A percentile compares a stretch with the other conserved stretches of the same genome.
These are phyloP conservation scores for Phytophthora litchii DNA, from an alignment of 352 stramenopile species.

Conservation along the genomic window DNA sequence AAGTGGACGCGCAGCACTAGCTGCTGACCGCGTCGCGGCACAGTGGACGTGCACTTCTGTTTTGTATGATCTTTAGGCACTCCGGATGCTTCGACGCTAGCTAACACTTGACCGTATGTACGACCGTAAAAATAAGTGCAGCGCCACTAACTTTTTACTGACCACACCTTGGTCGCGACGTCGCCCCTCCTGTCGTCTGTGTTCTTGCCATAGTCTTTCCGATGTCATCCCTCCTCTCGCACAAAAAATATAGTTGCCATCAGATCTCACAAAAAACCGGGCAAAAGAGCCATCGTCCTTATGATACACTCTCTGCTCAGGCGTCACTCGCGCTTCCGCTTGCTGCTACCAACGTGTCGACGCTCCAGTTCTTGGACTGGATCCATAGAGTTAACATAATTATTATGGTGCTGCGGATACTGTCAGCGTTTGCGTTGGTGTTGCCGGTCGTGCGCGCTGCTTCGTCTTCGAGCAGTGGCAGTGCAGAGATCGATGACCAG, in stretches of 20 bases:
- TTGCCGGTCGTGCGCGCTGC: constrained; percentile 2
- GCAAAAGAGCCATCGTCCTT: constrained; percentile 16
- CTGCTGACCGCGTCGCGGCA: constrained; percentile 16
- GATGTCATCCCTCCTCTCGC: constrained; percentile 5
- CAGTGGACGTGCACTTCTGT: constrained; percentile 21
- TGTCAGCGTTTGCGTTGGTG: constrained; percentile 12
- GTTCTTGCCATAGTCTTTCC: background rate
- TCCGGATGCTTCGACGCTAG: background rate
- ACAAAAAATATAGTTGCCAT: constrained; percentile 12
- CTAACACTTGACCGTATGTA: constrained; percentile 19
- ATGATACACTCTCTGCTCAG: constrained; percentile 19
- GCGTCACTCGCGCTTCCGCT: constrained; percentile 19
- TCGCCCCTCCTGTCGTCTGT: no score
- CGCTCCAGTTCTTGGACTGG: background rate
- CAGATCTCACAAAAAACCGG: constrained; percentile 8
- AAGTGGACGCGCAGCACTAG: constrained; percentile 10
- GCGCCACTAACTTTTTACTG: constrained; percentile 14
- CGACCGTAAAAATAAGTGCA: constrained; percentile 15
- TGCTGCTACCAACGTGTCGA: constrained; percentile 1
- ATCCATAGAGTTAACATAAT: constrained; percentile 1
- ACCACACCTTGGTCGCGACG: background rate
- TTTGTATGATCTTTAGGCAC: constrained; percentile 19
- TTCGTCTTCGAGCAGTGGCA: constrained; percentile 10
- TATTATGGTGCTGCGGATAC: constrained; percentile 10
- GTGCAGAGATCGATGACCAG: constrained; percentile 42